A percentile compares a stretch with the other conserved stretches of the same genome.
Conservation (phyloP, 148 eudicot genomes). For the Dianthus caryophyllus region DNA sequence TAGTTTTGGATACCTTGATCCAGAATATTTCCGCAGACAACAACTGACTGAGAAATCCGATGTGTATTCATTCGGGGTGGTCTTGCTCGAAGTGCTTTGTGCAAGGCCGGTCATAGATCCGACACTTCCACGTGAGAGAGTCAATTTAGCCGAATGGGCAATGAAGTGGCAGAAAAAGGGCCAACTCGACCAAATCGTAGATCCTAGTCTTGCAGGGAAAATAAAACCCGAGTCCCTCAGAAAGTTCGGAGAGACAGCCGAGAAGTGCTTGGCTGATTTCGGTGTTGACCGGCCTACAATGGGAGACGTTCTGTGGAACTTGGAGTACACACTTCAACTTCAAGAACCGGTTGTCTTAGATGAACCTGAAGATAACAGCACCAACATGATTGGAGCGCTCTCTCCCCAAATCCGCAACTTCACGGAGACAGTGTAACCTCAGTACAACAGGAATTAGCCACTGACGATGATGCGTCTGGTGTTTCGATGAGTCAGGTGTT, state of each 20-base stretch:
- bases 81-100: conserved; percentile 79
- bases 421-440: conserved; percentile 34
- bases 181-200: conserved; percentile 68
- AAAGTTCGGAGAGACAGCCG: conserved; percentile 84
- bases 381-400: conserved; percentile 53
- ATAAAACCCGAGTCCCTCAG: conserved; percentile 70
- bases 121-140: conserved; percentile 78
- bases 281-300: conserved; percentile 91
- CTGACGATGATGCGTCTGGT: conserved; percentile 52
- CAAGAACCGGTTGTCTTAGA: conserved; percentile 57
- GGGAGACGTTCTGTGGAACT: conserved; percentile 96
- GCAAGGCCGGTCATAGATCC: conserved; percentile 95
- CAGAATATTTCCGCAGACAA: conserved; percentile 87
- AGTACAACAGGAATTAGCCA: conserved; percentile 32
- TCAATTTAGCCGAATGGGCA: conserved; percentile 90
- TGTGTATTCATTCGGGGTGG: conserved; percentile 92
- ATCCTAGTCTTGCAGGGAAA: conserved; percentile 51
- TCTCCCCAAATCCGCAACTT: conserved; percentile 58
- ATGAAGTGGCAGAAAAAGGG: conserved; percentile 90
- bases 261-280: conserved; percentile 86
- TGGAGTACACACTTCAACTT: conserved; percentile 86
- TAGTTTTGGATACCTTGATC: conserved; percentile 93
- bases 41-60: conserved; percentile 93
- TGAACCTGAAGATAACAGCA: conserved; percentile 69
- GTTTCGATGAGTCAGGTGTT: conserved; percentile 81